A percentile compares a stretch with the other conserved stretches of the same genome.
These are phyloP conservation scores for Corinectria fuckeliana DNA, from an alignment of 2,329 filamentous ascomycete species.

Conservation along the genomic window DNA sequence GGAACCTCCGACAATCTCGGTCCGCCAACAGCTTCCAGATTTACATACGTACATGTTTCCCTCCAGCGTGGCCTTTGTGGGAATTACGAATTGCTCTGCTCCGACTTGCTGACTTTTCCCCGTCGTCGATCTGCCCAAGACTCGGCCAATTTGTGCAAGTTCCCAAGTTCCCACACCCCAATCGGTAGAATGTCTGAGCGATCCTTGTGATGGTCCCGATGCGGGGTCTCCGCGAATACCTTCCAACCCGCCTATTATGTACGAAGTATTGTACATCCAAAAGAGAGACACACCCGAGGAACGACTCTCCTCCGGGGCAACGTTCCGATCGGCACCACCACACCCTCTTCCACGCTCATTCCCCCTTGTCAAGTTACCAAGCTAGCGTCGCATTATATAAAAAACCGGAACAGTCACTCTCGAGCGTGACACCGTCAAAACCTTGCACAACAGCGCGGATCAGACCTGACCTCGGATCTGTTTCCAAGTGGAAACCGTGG, in stretches of 20 bases:
- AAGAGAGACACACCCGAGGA: too few species aligned
- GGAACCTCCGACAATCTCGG: too few species aligned
- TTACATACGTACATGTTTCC: too few species aligned
- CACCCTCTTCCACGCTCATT: neutral
- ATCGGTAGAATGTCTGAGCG: too few species aligned
- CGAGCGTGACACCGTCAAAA: constrained; percentile 21
- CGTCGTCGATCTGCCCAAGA: neutral
- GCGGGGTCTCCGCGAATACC: constrained; percentile 28
- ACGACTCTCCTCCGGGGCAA: neutral
- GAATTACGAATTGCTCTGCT: constrained; percentile 23
- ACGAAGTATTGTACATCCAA: too few species aligned
- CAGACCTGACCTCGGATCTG: neutral
- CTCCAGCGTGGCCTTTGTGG: neutral
- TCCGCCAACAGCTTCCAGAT: too few species aligned
- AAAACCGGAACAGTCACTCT: constrained; percentile 24
- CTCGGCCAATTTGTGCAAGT: too few species aligned
- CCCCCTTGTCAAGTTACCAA: neutral
- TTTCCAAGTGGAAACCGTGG: constrained; percentile 9
- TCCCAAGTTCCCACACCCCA: too few species aligned
- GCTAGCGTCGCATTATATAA: neutral
- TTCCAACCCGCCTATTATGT: neutral
- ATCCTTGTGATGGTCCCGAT: constrained; percentile 5
- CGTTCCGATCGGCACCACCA: constrained; percentile 1
- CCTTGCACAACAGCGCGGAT: neutral
- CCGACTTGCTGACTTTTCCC: constrained; percentile 9